A percentile compares a stretch with the other conserved stretches of the same genome.
Conservation (phyloP, 2,329 filamentous ascomycete species). For the Fulvia fulva region DNA sequence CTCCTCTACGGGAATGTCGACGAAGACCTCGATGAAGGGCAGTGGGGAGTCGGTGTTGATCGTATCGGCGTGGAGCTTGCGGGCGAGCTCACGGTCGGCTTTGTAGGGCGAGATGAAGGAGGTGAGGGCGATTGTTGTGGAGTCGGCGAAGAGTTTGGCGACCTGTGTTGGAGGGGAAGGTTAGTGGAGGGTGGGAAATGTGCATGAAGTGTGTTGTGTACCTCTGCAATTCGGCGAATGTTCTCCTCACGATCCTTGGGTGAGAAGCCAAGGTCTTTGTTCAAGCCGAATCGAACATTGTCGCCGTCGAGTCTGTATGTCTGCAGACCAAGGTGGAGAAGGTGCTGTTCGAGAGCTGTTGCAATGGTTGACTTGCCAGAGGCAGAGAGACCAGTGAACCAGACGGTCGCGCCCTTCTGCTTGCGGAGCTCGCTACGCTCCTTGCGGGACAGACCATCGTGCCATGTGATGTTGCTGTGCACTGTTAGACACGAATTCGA, state of each 20-base stretch:
- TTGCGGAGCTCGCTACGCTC: conserved; percentile 72
- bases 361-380: conserved; percentile 97
- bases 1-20: conserved; percentile 86
- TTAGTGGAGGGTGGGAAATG: neutral
- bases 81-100: conserved; percentile 77
- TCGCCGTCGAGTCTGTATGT: conserved; percentile 96
- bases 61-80: conserved; percentile 68
- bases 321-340: conserved; percentile 75
- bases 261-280: conserved; percentile 94
- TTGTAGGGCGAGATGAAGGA: conserved; percentile 96
- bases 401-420: conserved; percentile 90
- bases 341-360: conserved; percentile 92
- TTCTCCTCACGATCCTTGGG: conserved; percentile 95
- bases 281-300: conserved; percentile 96
- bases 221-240: conserved; percentile 90
- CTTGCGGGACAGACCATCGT: conserved; percentile 71
- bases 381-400: conserved; percentile 94
- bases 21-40: conserved; percentile 88
- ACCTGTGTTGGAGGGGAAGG: conserved; percentile 50
- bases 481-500: conserved; percentile 6
- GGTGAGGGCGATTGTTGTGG: conserved; percentile 79
- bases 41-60: conserved; percentile 58
- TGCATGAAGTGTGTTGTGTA: conserved; percentile 16
- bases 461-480: conserved; percentile 85
- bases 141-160: conserved; percentile 93